phyloP scores from a whole-genome alignment of 1,139 yeast genomes.

The Geotrichum citri-aurantii region DNA sequence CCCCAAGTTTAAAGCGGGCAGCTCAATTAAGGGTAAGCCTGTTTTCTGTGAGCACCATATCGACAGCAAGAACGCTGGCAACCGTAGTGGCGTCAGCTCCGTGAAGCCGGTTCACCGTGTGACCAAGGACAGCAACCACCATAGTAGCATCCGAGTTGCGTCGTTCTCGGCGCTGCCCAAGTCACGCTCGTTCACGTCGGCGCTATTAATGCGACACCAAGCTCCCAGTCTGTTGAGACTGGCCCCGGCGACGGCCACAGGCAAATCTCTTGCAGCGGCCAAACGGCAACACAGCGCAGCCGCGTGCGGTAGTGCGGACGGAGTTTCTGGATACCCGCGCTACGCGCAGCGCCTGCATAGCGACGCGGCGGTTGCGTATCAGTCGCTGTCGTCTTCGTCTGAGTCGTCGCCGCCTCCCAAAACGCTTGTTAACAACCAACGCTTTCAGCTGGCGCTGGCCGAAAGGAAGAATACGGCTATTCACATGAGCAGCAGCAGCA shows the following conservation, averaged over 20 bases:
- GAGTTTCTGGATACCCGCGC: neutral
- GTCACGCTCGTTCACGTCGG: slow-evolving; percentile 14
- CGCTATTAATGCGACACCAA: slow-evolving; percentile 10
- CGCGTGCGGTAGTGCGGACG: neutral
- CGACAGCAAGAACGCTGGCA: neutral
- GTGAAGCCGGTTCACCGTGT: neutral
- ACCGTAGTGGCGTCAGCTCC: neutral
- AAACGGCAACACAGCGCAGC: neutral
- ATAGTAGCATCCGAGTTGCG: neutral
- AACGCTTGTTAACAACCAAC: neutral
- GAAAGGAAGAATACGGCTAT: neutral
- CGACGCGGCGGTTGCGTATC: neutral
- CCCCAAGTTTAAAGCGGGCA: neutral
- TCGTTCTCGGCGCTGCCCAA: slow-evolving; percentile 13
- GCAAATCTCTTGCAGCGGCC: neutral
- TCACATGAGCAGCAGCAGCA: neutral
- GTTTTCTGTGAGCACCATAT: neutral
- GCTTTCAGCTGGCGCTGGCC: slow-evolving; percentile 2
- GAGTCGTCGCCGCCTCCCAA: slow-evolving; percentile 6
- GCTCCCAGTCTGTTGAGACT: neutral
- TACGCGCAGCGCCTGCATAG: neutral
- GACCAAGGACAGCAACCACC: neutral
- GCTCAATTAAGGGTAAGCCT: neutral
- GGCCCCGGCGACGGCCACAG: neutral
- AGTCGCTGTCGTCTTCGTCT: slow-evolving; percentile 4